Percentiles rank a stretch among this genome's conserved stretches.
Conservation (phyloP, 1,284 basidiomycete species). For the Microbotryum intermedium region DNA sequence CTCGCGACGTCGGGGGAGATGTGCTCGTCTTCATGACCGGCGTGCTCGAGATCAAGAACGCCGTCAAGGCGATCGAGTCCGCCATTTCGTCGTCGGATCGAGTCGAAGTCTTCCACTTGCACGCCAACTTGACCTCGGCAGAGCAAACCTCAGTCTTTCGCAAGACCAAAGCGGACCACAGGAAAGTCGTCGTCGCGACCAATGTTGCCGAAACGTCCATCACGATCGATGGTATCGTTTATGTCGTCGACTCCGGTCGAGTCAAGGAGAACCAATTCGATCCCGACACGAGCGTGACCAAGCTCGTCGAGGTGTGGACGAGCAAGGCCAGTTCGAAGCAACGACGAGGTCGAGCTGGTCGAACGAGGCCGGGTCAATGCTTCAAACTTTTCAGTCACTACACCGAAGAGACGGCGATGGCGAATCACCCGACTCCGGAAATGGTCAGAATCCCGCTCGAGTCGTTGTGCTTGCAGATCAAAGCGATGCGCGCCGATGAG, state of each 20-base stretch:
- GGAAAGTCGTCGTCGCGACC: constrained; percentile 83
- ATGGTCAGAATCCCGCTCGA: constrained; percentile 84
- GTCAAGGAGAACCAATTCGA: constrained; percentile 86
- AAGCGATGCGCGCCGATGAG: constrained; percentile 66
- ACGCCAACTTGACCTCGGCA: constrained; percentile 76
- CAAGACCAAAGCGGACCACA: constrained; percentile 46
- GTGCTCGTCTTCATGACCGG: constrained; percentile 84
- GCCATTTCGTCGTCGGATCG: constrained; percentile 35
- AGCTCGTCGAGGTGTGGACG: constrained; percentile 68
- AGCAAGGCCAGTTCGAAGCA: constrained; percentile 74
- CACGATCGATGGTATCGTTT: constrained; percentile 75
- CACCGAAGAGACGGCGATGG: constrained; percentile 62
- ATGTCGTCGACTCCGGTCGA: constrained; percentile 75
- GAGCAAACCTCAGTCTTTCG: constrained; percentile 76
- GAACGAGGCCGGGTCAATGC: constrained; percentile 70
- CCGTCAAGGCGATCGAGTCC: constrained; percentile 57
- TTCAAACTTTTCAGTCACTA: constrained; percentile 73
- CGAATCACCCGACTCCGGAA: constrained; percentile 69
- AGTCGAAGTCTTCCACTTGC: constrained; percentile 67
- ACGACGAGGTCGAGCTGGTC: constrained; percentile 79
- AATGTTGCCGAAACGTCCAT: constrained; percentile 89
- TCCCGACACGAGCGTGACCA: constrained; percentile 62
- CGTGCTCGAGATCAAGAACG: constrained; percentile 75
- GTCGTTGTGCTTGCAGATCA: constrained; percentile 70
- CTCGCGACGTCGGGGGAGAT: constrained; percentile 41